Evolutionary conservation across 768 basidiomycete species (phyloP).

Genomic region (Cystobasidium onofrii): DNA sequence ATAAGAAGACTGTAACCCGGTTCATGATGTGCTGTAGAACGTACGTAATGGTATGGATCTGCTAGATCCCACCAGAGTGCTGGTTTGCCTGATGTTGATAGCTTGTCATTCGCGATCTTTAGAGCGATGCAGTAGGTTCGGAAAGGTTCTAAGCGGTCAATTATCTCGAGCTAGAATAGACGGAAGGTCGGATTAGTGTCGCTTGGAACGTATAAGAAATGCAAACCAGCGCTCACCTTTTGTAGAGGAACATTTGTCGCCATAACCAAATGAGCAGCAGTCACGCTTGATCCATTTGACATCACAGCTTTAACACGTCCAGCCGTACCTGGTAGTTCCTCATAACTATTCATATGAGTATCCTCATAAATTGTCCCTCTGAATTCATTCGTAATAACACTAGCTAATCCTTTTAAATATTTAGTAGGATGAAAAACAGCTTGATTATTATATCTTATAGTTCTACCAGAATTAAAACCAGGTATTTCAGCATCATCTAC

Average conservation of each 20-base stretch:
- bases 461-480: neutral
- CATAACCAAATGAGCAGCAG: neutral
- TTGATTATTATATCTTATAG: neutral
- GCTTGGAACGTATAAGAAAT: too few species aligned
- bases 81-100: neutral
- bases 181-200: too few species aligned
- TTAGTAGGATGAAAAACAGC: neutral
- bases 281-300: neutral
- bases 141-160: neutral
- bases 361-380: neutral
- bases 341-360: neutral
- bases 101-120: constrained; percentile 1
- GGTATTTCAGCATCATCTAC: neutral
- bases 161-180: neutral
- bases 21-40: neutral
- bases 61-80: neutral
- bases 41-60: neutral
- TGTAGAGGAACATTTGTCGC: neutral
- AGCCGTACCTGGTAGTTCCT: neutral
- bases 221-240: neutral
- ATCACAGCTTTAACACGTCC: neutral
- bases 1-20: neutral
- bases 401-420: neutral
- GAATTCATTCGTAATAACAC: neutral
- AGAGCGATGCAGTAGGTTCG: neutral